Conservation (phyloP, 2,329 filamentous ascomycete species). For the Microdochium bolleyi region DNA sequence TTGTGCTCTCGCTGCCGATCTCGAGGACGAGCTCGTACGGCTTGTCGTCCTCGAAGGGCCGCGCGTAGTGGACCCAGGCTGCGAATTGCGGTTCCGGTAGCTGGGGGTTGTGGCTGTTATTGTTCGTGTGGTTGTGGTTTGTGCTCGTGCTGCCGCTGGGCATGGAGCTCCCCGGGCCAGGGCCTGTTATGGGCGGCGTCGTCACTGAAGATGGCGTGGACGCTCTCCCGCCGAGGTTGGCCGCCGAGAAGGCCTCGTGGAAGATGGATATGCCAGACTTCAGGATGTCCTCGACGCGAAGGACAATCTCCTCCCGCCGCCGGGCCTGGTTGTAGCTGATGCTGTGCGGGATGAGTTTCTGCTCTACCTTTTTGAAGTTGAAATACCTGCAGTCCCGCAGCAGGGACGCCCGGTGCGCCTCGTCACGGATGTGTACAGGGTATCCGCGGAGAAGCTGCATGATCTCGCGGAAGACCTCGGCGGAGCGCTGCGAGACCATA, state of each 20-base stretch:
- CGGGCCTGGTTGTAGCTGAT: slow-evolving; percentile 68
- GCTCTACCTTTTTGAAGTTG: slow-evolving; percentile 85
- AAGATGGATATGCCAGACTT: slow-evolving; percentile 72
- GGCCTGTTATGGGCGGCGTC: slow-evolving; percentile 17
- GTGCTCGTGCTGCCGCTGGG: neutral
- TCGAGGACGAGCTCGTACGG: slow-evolving; percentile 72
- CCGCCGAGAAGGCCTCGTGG: slow-evolving; percentile 30
- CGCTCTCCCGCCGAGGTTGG: slow-evolving; percentile 10
- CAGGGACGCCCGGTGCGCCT: slow-evolving; percentile 68
- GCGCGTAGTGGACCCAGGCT: slow-evolving; percentile 67
- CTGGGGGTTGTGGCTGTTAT: neutral
- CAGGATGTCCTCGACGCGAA: slow-evolving; percentile 80
- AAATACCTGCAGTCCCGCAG: slow-evolving; percentile 87
- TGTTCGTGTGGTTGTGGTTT: neutral
- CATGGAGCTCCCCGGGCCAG: neutral
- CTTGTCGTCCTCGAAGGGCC: slow-evolving; percentile 76
- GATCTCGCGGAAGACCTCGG: slow-evolving; percentile 78
- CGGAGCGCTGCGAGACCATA: slow-evolving; percentile 69
- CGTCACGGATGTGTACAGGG: slow-evolving; percentile 65
- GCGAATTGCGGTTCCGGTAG: neutral
- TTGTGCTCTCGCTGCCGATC: slow-evolving; percentile 59
- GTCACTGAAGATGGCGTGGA: neutral
- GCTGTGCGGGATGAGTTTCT: slow-evolving; percentile 70
- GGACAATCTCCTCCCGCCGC: slow-evolving; percentile 63
- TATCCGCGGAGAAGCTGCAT: slow-evolving; percentile 79